These are phyloP conservation scores for Diddensiella caesifluorescens DNA, from an alignment of 805 yeast genomes.

Conservation along the genomic window DNA sequence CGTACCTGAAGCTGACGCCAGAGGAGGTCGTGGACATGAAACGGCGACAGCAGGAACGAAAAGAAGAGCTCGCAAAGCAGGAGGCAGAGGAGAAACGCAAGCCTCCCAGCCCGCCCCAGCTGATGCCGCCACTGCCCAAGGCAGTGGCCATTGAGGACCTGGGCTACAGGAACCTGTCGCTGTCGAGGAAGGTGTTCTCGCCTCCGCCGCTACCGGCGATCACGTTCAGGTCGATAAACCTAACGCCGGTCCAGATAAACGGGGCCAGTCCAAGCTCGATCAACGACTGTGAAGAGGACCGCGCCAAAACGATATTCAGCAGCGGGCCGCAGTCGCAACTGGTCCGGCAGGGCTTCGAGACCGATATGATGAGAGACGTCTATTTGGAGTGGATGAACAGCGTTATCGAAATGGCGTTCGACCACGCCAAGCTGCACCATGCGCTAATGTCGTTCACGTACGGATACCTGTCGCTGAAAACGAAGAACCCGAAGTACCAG, in stretches of 20 bases:
- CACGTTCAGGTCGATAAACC: constrained; percentile 2
- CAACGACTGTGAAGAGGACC: neutral
- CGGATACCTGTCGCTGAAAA: constrained; percentile 24
- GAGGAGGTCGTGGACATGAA: constrained; percentile 35
- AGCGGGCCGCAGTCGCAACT: constrained; percentile 12
- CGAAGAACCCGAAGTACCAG: constrained; percentile 12
- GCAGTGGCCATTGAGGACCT: neutral
- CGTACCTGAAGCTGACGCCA: constrained; percentile 44
- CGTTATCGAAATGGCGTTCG: constrained; percentile 19
- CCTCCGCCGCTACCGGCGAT: constrained; percentile 11
- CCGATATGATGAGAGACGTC: constrained; percentile 24
- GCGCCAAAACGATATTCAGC: constrained; percentile 1
- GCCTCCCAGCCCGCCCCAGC: neutral
- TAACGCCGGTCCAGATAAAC: constrained; percentile 1
- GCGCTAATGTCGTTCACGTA: constrained; percentile 26
- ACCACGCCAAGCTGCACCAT: constrained; percentile 24
- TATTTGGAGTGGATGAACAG: constrained; percentile 25
- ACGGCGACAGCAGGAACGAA: constrained; percentile 19
- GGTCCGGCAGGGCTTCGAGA: constrained; percentile 27
- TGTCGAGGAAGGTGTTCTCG: too few relatives aligned
- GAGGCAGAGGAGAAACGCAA: neutral
- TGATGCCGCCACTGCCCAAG: neutral
- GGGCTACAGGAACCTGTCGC: too few relatives aligned
- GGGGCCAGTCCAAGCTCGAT: neutral
- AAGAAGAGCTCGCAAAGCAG: neutral